Evolutionary conservation across 2,329 filamentous ascomycete genomes (phyloP).

Genomic region (Paraphaeosphaeria minitans): DNA sequence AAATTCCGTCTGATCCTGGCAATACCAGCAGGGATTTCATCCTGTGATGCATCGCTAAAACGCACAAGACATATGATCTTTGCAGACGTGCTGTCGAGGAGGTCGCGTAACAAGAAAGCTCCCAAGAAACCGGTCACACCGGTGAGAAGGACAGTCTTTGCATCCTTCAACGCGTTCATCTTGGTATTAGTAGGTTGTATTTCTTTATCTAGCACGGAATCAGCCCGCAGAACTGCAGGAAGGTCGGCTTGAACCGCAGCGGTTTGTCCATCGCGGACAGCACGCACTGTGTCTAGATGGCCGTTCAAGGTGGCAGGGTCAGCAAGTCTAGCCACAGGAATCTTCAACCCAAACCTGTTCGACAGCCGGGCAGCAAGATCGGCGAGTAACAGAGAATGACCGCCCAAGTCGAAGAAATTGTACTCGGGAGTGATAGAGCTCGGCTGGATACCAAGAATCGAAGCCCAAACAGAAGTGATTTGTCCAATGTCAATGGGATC

Average conservation of each 20-base stretch:
- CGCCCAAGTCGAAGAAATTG: conserved; percentile 81
- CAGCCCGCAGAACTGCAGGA: conserved; percentile 69
- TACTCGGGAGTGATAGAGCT: conserved; percentile 69
- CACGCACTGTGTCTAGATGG: conserved; percentile 72
- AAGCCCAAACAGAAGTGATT: conserved; percentile 74
- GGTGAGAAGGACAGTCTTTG: conserved; percentile 72
- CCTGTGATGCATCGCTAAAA: conserved; percentile 69
- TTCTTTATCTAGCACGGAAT: conserved; percentile 71
- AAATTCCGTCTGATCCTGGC: conserved; percentile 76
- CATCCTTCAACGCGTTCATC: conserved; percentile 66
- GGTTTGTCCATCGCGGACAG: conserved; percentile 72
- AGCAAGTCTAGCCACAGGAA: conserved; percentile 73
- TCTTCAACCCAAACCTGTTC: conserved; percentile 72
- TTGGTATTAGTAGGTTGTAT: conserved; percentile 63
- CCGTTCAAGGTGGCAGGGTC: conserved; percentile 74
- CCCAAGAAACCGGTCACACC: conserved; percentile 79
- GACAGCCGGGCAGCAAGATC: conserved; percentile 74
- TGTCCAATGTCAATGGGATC: conserved; percentile 70
- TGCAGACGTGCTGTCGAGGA: conserved; percentile 71
- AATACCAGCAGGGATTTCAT: conserved; percentile 69
- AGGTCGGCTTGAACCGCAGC: conserved; percentile 77
- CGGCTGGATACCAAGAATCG: conserved; percentile 68
- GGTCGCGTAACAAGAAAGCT: conserved; percentile 71
- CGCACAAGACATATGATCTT: conserved; percentile 75
- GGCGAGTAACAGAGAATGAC: conserved; percentile 78